Evolutionary conservation across 1,284 basidiomycete species (phyloP), one percentile per base, ranked within the genome.

Genomic region (Puccinia triticina): DNA sequence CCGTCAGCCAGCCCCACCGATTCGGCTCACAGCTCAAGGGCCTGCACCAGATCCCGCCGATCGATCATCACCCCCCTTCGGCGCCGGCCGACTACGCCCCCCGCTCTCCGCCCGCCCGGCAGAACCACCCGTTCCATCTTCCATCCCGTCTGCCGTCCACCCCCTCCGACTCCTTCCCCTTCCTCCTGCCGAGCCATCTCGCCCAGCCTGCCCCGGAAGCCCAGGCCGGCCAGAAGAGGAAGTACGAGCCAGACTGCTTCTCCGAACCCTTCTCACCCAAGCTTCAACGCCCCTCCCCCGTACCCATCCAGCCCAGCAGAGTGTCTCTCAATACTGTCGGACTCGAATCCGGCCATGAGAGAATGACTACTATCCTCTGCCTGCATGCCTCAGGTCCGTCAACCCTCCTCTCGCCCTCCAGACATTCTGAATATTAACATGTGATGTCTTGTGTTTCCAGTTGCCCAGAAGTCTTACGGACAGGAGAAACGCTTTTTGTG

Each of bases 401-500:
- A 55, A 12, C 16, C 21, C 21, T 29, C 12, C 4, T 66, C 43
- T 77, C 18, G 29, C 34, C 2, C 23, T 1, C 16, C 3, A 23
- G 21, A 75, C 57, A 12, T 59, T 29, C 32, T 26, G 55, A n/a
- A 57, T 57, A 14, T 40, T 5, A n/a, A 55, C 50, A 40, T 8
- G 23, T 16, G 14, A 29, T 57, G 23, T 48, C 23, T 61, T 16
- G 32, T 26, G 7, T 48, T 81, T 43, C 18, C 59, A 82, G 81
- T 82, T 26, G 81, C 81, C 18, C 81, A 82, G 43, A 82, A 82
- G 37, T 82, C 81, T 5, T 82, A 82, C 26, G 81, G 81, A 40
- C 81, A 82, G 57, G 81, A 82, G 74, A 82, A 82, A 61, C 72
- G 81, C 0, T 82, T 82, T 55, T 29, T 82, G 16, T 82, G 81